Base-by-base conservation (phyloP, 1,284 basidiomycete genomes). In the Rhodotorula sp. region DNA sequence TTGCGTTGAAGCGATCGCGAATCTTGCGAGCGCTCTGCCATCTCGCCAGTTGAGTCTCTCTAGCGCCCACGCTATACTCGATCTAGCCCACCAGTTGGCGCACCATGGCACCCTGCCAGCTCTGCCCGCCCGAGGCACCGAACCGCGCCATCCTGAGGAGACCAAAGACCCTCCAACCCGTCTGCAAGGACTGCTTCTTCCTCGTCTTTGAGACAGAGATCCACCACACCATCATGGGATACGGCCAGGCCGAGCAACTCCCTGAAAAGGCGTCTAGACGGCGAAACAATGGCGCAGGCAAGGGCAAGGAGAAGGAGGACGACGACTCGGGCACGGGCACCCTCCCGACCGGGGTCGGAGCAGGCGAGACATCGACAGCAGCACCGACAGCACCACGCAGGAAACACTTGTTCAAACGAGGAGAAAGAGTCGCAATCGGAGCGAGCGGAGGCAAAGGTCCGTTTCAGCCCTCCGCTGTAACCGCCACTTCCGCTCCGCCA, bases 171-270 rank as follows among this genome's bases (percentile, higher is more conserved):
- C 94, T 94, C 0, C 95, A 97, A 62, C 69, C 76, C 28, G 74
- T 77, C 23, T 73, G 74, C 73, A 72, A 76, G 48, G 68, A 70
- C 55, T 79, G 79, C 69, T 80, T 79, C 74, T 99, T 93, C 84
- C 88, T 89, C 78, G 93, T 98, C 52, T 99, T 99, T 77, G 95
- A 99, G 84, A 95, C 93, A 0, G 95, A 99, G 81, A 90, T 99
- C 49, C 97, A 99, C 83, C 90, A 95, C 80, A 98, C 97, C 0
- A 97, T 99, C 79, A 87, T 84, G 63, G 75, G 77, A 28, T 70
- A 72, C 58, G 74, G 75, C 3, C 70, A 74, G 31, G 77, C 76
- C 14, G 77, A 78, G 55, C 61, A 62, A 47, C 57, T 4, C 26
- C 2, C 12, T 28, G 54, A 28, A 2, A 14, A 12, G 47, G 31